Conservation (phyloP, 2,329 filamentous ascomycete genomes). For the Trichoderma sp. region DNA sequence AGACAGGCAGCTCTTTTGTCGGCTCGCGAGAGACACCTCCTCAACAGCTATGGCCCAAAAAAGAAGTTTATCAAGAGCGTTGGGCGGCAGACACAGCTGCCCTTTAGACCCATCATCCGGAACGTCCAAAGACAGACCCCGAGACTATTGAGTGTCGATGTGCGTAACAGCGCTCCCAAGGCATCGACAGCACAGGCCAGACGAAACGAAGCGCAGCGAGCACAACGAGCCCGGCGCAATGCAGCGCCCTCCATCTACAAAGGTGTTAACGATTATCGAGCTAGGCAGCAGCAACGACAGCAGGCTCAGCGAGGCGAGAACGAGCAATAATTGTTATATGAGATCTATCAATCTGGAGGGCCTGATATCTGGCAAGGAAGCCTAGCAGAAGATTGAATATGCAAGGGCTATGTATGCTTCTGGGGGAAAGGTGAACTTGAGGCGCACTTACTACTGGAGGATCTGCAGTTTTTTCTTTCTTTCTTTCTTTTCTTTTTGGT, state of each 20-base stretch:
- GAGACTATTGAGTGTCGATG: background rate
- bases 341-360: background rate
- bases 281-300: constrained; percentile 24
- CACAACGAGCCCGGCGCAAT: background rate
- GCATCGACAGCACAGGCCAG: background rate
- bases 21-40: constrained; percentile 33
- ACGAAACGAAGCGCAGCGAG: background rate
- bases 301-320: background rate
- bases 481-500: background rate
- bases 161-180: background rate
- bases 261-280: constrained; percentile 38
- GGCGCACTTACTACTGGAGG: background rate
- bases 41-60: background rate
- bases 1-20: constrained; percentile 38
- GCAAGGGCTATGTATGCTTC: background rate
- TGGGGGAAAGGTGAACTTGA: background rate
- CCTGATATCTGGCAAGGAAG: background rate
- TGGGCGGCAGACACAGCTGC: background rate
- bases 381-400: background rate
- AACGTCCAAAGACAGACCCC: background rate
- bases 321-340: background rate
- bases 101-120: background rate
- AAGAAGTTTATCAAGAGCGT: background rate
- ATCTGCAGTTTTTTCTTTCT: background rate
- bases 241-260: constrained; percentile 28